A percentile compares a stretch with the other conserved stretches of the same genome.
These are phyloP conservation scores for Plantago coronopus DNA, from an alignment of 305 asterid species.

Conservation along the genomic window DNA sequence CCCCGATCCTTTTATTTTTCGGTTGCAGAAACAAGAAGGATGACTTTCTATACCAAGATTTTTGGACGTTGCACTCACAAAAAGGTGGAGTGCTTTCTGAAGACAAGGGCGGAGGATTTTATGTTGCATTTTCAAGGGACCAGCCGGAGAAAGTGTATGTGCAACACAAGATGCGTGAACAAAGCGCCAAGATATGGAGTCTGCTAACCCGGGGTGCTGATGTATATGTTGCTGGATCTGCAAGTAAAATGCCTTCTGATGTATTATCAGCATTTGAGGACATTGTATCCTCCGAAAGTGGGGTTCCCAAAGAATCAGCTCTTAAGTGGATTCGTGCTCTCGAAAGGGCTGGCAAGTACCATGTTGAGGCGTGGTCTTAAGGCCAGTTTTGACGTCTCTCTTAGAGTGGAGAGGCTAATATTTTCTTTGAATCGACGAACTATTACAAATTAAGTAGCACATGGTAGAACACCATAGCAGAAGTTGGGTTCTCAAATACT, in stretches of 20 bases:
- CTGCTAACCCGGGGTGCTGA: constrained; percentile 72
- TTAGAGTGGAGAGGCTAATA: neutral
- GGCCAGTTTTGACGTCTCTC: constrained; percentile 3
- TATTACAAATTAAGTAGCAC: too few relatives aligned
- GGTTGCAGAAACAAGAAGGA: constrained; percentile 75
- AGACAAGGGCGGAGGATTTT: constrained; percentile 85
- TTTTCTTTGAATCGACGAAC: too few relatives aligned
- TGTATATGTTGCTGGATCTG: constrained; percentile 87
- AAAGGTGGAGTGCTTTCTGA: constrained; percentile 64
- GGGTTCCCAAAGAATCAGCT: constrained; percentile 63
- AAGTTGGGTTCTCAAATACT: neutral
- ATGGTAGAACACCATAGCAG: neutral
- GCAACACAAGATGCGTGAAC: constrained; percentile 80
- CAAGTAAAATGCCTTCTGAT: constrained; percentile 86
- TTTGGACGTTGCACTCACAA: constrained; percentile 67
- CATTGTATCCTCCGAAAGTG: constrained; percentile 51
- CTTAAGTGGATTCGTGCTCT: constrained; percentile 59
- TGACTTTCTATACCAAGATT: constrained; percentile 73
- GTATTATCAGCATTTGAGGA: constrained; percentile 75
- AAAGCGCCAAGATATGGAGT: constrained; percentile 59
- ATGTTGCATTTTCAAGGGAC: constrained; percentile 79
- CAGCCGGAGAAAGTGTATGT: constrained; percentile 81
- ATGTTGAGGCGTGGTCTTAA: constrained; percentile 90
- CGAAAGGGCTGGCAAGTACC: constrained; percentile 78
- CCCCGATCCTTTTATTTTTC: constrained; percentile 75